phyloP scores from a whole-genome alignment of 352 stramenopile species.

The Phytophthora citrophthora region DNA sequence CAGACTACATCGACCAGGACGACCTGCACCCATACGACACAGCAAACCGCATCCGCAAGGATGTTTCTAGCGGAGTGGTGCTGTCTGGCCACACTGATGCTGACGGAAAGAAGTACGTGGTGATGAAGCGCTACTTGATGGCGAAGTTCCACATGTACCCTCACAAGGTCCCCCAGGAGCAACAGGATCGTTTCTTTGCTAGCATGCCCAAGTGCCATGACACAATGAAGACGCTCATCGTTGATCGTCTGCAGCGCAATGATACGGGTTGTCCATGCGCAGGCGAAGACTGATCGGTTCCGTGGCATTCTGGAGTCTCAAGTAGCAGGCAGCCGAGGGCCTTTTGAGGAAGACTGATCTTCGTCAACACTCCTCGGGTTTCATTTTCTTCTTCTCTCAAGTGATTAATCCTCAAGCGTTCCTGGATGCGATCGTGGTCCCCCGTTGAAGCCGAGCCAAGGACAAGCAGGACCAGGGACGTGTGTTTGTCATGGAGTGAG shows the following conservation, averaged over 20 bases:
- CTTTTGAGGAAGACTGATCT: background rate
- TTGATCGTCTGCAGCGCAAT: conserved; percentile 49
- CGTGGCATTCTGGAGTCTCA: conserved; percentile 7
- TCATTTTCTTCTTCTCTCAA: conserved; percentile 33
- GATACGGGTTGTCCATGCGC: conserved; percentile 29
- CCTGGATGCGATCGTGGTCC: conserved; percentile 2
- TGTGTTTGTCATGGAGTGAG: conserved; percentile 28
- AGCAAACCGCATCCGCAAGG: conserved; percentile 78
- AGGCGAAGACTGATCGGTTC: conserved; percentile 25
- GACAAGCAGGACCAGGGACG: conserved; percentile 6
- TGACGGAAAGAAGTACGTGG: conserved; percentile 67
- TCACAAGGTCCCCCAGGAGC: conserved; percentile 70
- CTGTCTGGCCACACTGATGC: conserved; percentile 65
- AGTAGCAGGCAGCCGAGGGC: conserved; percentile 1
- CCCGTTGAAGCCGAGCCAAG: conserved; percentile 19
- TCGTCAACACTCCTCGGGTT: conserved; percentile 4
- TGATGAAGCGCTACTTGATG: conserved; percentile 86
- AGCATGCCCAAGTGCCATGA: conserved; percentile 67
- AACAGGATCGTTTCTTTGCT: conserved; percentile 65
- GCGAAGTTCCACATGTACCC: conserved; percentile 84
- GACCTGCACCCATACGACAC: conserved; percentile 78
- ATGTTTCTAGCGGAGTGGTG: conserved; percentile 76
- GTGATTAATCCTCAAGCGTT: conserved; percentile 17
- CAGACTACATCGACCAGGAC: conserved; percentile 82
- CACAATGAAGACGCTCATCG: conserved; percentile 68